Percentiles rank a stretch among this genome's conserved stretches.
phyloP scores from a whole-genome alignment of 805 yeast species.

The Starmerella lactis-condensi region DNA sequence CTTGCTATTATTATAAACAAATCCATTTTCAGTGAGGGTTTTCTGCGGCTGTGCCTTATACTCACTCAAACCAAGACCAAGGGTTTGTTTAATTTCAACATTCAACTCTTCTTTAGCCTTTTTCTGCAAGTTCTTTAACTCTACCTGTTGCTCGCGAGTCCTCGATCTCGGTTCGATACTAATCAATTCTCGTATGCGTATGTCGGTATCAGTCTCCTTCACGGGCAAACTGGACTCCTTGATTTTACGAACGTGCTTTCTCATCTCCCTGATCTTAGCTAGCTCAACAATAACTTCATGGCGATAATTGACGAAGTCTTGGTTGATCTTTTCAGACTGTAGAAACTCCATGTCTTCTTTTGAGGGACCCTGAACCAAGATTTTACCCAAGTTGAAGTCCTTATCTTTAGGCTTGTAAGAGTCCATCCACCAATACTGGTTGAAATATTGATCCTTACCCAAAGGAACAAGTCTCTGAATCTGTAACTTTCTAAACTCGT shows the following conservation, averaged over 20 bases:
- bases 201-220: too few species aligned
- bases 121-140: not conserved
- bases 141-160: not conserved
- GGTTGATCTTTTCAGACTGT: conserved; percentile 14
- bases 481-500: conserved; percentile 34
- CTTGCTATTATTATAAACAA: not conserved
- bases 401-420: conserved; percentile 29
- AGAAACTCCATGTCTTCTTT: conserved; percentile 29
- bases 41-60: not conserved
- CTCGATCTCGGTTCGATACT: too few species aligned
- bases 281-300: not conserved
- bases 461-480: conserved; percentile 55
- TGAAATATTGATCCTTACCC: conserved; percentile 69
- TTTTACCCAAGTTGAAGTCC: conserved; percentile 52
- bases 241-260: too few species aligned
- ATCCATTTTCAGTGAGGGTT: not conserved
- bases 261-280: not conserved
- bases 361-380: conserved; percentile 85
- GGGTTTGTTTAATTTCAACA: not conserved
- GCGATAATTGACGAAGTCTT: conserved; percentile 11
- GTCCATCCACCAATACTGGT: conserved; percentile 93
- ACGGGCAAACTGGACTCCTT: too few species aligned
- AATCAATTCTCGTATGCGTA: too few species aligned
- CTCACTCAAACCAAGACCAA: too few species aligned
- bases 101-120: not conserved